These are phyloP conservation scores for Tuber melanosporum DNA, from an alignment of 495 filamentous ascomycete genomes.

Conservation along the genomic window DNA sequence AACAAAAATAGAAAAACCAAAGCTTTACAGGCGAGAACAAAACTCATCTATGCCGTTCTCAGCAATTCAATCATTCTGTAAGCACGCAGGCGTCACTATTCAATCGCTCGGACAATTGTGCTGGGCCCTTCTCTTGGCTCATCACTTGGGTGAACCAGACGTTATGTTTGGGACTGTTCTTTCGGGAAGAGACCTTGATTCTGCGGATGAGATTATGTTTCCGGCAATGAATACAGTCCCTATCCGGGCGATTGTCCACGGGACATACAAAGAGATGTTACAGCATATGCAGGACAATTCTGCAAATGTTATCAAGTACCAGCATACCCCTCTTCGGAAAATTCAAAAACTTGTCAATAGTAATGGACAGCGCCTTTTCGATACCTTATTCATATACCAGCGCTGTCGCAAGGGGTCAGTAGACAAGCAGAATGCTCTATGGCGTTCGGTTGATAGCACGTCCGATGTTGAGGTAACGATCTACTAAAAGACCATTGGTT, in stretches of 20 bases:
- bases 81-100: conserved; percentile 52
- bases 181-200: conserved; percentile 59
- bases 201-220: conserved; percentile 57
- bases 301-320: conserved; percentile 50
- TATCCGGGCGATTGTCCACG: conserved; percentile 58
- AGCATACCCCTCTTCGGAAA: conserved; percentile 62
- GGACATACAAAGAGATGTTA: conserved; percentile 55
- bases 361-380: conserved; percentile 49
- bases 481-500: conserved; percentile 2
- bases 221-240: conserved; percentile 74
- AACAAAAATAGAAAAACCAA: not conserved
- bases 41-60: conserved; percentile 43
- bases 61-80: conserved; percentile 51
- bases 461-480: conserved; percentile 55
- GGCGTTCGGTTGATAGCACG: conserved; percentile 51
- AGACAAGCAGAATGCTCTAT: conserved; percentile 20
- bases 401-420: conserved; percentile 34
- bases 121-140: conserved; percentile 59
- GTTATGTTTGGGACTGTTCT: conserved; percentile 66
- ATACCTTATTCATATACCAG: conserved; percentile 69
- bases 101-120: conserved; percentile 61
- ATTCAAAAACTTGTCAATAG: conserved; percentile 48
- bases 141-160: conserved; percentile 52
- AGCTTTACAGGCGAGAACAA: conserved; percentile 48
- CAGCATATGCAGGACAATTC: conserved; percentile 59